Evolutionary conservation across 305 asterid genomes (phyloP).

Genomic region (Fraxinus greggii): DNA sequence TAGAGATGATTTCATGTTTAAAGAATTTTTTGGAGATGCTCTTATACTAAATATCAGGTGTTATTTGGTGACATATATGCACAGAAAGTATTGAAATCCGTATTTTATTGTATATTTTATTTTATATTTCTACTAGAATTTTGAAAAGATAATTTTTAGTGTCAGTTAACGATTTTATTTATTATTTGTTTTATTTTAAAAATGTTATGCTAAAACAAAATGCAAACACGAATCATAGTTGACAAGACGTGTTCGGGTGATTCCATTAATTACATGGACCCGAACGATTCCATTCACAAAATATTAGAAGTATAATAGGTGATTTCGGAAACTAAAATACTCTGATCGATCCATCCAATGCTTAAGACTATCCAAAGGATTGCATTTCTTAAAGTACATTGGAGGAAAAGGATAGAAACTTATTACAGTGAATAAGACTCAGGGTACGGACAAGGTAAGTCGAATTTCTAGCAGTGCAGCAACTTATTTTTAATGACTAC

Average conservation of each 20-base stretch:
- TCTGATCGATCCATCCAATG: neutral
- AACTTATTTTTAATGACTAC: neutral
- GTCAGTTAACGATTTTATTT: neutral
- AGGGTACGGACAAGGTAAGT: neutral
- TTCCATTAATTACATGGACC: neutral
- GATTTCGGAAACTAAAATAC: no score
- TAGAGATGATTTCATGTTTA: no score
- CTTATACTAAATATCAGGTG: no score
- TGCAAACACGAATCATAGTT: no score
- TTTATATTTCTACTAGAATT: no score
- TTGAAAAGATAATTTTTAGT: neutral
- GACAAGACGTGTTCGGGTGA: neutral
- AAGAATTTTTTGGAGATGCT: no score
- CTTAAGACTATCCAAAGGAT: neutral
- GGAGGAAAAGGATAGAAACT: neutral
- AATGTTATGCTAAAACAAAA: neutral
- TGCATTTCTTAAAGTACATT: neutral
- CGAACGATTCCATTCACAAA: neutral
- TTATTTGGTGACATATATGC: no score
- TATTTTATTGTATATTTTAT: no score
- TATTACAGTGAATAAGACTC: neutral
- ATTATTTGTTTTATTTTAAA: no score
- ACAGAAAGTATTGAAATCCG: no score
- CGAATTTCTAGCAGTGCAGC: neutral
- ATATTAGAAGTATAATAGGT: no score